These are phyloP conservation scores for Magnusiomyces clavatus DNA, from an alignment of 1,139 yeast species.

Conservation along the genomic window DNA sequence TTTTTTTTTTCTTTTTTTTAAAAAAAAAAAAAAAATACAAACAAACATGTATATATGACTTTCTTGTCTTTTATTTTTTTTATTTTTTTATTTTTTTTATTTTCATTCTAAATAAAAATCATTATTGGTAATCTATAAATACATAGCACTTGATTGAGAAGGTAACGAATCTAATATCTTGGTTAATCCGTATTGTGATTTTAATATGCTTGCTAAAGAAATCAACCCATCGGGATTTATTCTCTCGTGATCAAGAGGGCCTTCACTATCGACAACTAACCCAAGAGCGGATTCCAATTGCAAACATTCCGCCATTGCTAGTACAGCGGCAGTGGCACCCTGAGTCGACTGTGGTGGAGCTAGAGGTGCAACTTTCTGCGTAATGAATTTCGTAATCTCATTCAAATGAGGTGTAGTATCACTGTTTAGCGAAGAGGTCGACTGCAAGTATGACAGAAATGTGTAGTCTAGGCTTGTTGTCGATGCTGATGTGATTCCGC, in stretches of 20 bases:
- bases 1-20: neutral
- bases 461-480: constrained; percentile 1
- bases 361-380: constrained; percentile 7
- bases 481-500: constrained; percentile 5
- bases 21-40: neutral
- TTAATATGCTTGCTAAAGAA: neutral
- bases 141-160: neutral
- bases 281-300: constrained; percentile 18
- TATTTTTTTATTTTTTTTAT: too few relatives aligned
- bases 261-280: constrained; percentile 25
- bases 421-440: neutral
- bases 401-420: neutral
- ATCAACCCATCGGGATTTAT: constrained; percentile 18
- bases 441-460: neutral
- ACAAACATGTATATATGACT: neutral
- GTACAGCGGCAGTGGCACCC: constrained; percentile 24
- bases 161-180: neutral
- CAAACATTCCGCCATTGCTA: constrained; percentile 18
- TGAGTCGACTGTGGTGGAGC: constrained; percentile 24
- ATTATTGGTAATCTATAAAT: neutral
- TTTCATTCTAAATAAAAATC: neutral
- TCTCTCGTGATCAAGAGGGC: constrained; percentile 26
- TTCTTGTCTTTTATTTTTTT: neutral
- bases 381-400: neutral
- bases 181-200: neutral